Evolutionary conservation across 192 early-diverging fungal species (phyloP), one percentile per base, ranked within the genome.

Genomic region (Umbelopsis sp.): DNA sequence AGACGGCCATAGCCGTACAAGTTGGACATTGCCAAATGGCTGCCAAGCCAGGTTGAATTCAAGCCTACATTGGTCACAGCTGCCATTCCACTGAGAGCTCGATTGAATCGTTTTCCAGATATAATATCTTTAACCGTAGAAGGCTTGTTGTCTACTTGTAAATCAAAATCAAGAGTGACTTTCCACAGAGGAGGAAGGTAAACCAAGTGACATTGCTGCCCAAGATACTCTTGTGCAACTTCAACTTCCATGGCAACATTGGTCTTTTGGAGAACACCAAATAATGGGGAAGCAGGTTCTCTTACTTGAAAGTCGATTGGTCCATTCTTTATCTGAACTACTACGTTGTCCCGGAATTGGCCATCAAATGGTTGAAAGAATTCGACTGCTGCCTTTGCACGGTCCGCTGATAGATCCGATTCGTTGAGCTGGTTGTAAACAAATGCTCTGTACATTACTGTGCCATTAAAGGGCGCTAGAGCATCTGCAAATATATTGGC

Each of bases 351-450:
- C 51, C 51, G 51, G 51, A 53, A 53, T 53, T 53, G 51, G 4
- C 51, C 51, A 53, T 53, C 51, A 53, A 53, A 53, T 24, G 51
- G 51, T 9, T 53, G 51, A 53, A 53, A 53, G 24, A 53, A 53
- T 53, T 53, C n/a, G 24, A 53, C 51, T 24, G 51, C 51, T 53
- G 51, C 51, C 3, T 53, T 53, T 53, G 51, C 51, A 53, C 51
- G 51, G 51, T 53, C 51, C 51, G 51, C 51, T 53, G 1, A 24
- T 4, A 53, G 1, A 53, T 53, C 51, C 24, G 51, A 53, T 53
- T 53, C 51, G 51, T 53, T 53, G 51, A 53, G 51, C 51, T 53
- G 51, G 21, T 53, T 53, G 51, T 53, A 53, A 53, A 53, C 51
- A 53, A 53, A 53, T 22, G 51, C 51, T 25, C 51, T 53, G 24